Conservation (phyloP, 257 asterid genomes). For the Solanum acaule region DNA sequence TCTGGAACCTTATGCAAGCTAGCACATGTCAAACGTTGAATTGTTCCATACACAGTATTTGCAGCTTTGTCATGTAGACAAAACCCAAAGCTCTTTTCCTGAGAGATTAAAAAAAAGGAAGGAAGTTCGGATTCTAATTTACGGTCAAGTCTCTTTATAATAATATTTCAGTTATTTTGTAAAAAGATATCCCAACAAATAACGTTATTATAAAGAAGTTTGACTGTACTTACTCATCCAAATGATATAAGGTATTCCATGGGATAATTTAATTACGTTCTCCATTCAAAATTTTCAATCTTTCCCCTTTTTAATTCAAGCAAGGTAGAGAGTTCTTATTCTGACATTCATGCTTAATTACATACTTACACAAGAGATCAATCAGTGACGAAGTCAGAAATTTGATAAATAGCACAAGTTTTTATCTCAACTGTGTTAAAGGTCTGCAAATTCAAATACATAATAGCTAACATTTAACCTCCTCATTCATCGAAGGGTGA, state of each 20-base stretch:
- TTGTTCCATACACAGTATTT: neutral
- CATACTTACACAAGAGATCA: neutral
- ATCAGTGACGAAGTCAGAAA: neutral
- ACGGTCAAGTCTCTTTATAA: neutral
- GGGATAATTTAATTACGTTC: neutral
- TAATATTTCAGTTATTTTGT: neutral
- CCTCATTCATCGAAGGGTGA: too few relatives aligned
- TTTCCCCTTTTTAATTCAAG: neutral
- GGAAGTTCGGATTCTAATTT: neutral
- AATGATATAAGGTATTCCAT: neutral
- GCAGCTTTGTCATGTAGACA: neutral
- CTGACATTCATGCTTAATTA: neutral
- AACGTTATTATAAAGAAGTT: neutral
- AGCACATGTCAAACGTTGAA: neutral
- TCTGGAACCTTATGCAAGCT: neutral
- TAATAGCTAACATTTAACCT: neutral
- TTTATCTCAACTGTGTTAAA: too few relatives aligned
- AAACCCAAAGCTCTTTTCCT: neutral
- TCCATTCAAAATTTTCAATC: neutral
- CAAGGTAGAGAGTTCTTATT: neutral
- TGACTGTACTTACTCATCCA: neutral
- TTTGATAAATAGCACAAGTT: neutral
- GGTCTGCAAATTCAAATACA: rapidly evolving
- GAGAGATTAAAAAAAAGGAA: neutral
- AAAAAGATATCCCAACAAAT: neutral